phyloP scores from a whole-genome alignment of 768 basidiomycete genomes.

The Bullera alba region DNA sequence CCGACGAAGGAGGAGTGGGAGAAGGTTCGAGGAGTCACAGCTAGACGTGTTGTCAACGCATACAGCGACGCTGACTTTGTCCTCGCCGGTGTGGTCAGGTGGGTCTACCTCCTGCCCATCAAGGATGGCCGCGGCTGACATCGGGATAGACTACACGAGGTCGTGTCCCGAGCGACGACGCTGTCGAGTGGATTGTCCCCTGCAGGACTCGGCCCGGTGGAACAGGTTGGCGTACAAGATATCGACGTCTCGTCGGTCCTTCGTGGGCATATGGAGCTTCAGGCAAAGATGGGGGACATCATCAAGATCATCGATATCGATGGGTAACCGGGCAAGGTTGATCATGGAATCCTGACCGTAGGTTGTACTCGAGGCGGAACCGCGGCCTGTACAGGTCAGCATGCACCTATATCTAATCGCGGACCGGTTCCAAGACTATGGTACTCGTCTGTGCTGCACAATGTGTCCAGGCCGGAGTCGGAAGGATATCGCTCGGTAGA shows the following conservation, averaged over 20 bases:
- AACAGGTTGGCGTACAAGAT: constrained; percentile 44
- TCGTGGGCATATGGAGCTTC: constrained; percentile 45
- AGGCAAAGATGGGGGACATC: constrained; percentile 43
- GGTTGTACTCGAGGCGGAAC: too few relatives aligned
- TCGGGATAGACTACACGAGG: constrained; percentile 46
- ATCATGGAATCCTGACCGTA: too few relatives aligned
- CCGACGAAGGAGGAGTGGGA: constrained; percentile 47
- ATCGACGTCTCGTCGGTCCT: constrained; percentile 44
- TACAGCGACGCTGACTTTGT: constrained; percentile 47
- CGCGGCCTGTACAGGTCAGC: too few relatives aligned
- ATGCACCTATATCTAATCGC: too few relatives aligned
- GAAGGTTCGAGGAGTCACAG: constrained; percentile 42
- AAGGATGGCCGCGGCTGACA: background rate
- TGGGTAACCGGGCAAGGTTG: too few relatives aligned
- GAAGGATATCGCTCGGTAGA: too few relatives aligned
- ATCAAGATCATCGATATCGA: constrained; percentile 37
- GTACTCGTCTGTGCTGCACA: too few relatives aligned
- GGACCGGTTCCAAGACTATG: too few relatives aligned
- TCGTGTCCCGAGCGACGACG: constrained; percentile 44
- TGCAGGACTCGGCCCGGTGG: constrained; percentile 43
- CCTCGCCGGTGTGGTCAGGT: constrained; percentile 46
- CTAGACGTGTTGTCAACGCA: constrained; percentile 46
- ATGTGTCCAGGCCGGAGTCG: too few relatives aligned
- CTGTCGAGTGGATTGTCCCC: constrained; percentile 39
- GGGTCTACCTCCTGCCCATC: constrained; percentile 3